Base-by-base conservation (phyloP, 2,329 filamentous ascomycete genomes). In the Fusarium lateritium region DNA sequence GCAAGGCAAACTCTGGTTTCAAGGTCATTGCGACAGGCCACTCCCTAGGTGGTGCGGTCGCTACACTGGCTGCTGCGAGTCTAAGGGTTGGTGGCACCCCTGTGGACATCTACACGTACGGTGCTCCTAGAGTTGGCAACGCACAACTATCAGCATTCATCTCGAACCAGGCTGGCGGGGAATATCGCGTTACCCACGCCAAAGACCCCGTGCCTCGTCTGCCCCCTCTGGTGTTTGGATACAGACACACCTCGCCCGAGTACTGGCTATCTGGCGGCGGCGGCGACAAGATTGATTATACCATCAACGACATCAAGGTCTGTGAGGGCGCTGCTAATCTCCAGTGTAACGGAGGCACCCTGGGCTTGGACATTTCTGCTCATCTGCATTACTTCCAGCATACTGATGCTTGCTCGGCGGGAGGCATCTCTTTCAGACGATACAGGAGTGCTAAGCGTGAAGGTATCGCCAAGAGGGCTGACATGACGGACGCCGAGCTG, bases 141-240 rank as follows among this genome's bases (percentile, higher is more conserved):
- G 73, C 76, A 4, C 81, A 76, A 19, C 83, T 91, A 59, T 84
- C 83, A 54, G 74, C 81, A 52, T 90, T 83, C 74, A 80, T 92
- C 63, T 83, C 83, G 9, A 70, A 71, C 47, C 87, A 90, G 70
- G 61, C 79, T 3, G 86, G 86, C 55, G 75, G 75, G 56, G 85
- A 87, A 67, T 90, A 84, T 80, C 88, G 91, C 66, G 82, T 92
- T 52, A 93, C 91, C 2, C 91, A 94, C 78, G 79, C 78, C 42
- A 81, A 86, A 70, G 92, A 94, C 76, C 88, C 90, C 1, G 86
- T 94, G 3, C 89, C 92, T 0, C 85, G 88, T 43, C 82, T 94
- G 38, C 91, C 91, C 2, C 86, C 89, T 13, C 78, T 88, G 59
- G 53, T 86, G 45, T 76, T 91, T 52, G 86, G 86, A 34, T 94